These are phyloP conservation scores for Taiwanofungus camphoratus DNA, from an alignment of 1,284 basidiomycete species.

Conservation along the genomic window DNA sequence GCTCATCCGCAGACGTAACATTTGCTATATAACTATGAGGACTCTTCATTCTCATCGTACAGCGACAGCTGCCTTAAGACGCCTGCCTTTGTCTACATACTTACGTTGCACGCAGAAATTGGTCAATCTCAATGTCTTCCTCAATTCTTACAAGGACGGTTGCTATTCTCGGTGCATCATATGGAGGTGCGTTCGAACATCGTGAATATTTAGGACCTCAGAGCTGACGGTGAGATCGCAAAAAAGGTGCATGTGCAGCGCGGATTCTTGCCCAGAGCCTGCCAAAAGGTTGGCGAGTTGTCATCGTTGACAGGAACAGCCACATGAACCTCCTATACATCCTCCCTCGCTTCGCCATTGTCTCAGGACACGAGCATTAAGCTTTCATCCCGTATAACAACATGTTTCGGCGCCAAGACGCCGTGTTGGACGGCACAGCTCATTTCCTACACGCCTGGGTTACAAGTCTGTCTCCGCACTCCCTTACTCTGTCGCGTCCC, in stretches of 20 bases:
- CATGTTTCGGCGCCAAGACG: slow-evolving; percentile 28
- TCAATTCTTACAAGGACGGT: slow-evolving; percentile 36
- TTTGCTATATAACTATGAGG: too few species aligned
- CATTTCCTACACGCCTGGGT: slow-evolving; percentile 44
- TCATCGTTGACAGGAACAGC: slow-evolving; percentile 66
- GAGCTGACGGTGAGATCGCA: background rate
- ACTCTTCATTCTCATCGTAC: too few species aligned
- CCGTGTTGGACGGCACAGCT: slow-evolving; percentile 3
- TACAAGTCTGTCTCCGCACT: slow-evolving; percentile 36
- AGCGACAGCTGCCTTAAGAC: too few species aligned
- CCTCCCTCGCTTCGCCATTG: slow-evolving; percentile 57
- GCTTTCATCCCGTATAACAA: slow-evolving; percentile 64
- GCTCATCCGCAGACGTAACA: too few species aligned
- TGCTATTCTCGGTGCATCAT: slow-evolving; percentile 50
- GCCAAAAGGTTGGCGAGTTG: slow-evolving; percentile 56
- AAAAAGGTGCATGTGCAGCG: slow-evolving; percentile 44
- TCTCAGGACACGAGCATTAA: slow-evolving; percentile 69
- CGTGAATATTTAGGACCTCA: slow-evolving; percentile 2
- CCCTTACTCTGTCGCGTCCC: slow-evolving; percentile 40
- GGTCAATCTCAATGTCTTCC: too few species aligned
- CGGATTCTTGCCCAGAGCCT: slow-evolving; percentile 50
- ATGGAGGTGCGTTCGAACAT: slow-evolving; percentile 38
- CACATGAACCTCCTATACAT: slow-evolving; percentile 47
- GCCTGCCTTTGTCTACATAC: too few species aligned
- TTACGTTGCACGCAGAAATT: too few species aligned